Evolutionary conservation across 73 alveolate genomes (phyloP).

Genomic region (Uronychia setigera): DNA sequence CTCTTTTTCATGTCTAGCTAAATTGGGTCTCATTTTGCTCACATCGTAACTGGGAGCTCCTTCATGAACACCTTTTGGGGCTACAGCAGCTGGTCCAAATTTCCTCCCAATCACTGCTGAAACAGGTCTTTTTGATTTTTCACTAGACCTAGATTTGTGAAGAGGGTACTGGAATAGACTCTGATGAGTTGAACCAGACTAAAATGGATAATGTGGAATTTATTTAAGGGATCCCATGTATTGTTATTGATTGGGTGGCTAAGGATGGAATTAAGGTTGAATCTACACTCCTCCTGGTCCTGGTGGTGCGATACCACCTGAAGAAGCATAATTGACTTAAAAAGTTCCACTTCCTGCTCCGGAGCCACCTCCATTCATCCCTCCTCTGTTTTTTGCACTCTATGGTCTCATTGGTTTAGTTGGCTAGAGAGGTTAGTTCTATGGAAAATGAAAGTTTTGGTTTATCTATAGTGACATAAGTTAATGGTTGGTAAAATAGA

Average conservation of each 20-base stretch:
- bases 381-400: no score
- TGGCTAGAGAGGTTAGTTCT: no score
- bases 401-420: no score
- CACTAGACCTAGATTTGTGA: not conserved
- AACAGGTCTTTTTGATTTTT: not conserved
- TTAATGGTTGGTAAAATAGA: no score
- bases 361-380: no score
- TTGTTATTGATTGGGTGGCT: not conserved
- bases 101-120: not conserved
- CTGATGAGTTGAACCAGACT: not conserved
- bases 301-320: not conserved
- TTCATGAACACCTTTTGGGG: not conserved
- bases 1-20: slow-evolving; percentile 27
- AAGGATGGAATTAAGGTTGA: no score
- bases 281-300: no score
- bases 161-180: not conserved
- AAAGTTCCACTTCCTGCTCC: no score
- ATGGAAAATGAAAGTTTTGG: no score
- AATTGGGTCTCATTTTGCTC: not conserved
- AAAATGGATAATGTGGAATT: not conserved
- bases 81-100: not conserved
- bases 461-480: no score
- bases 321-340: not conserved
- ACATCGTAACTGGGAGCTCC: not conserved
- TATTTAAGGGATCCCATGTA: not conserved